These are phyloP conservation scores for Cordyceps fumosorosea DNA, from an alignment of 2,329 filamentous ascomycete species.

Conservation along the genomic window DNA sequence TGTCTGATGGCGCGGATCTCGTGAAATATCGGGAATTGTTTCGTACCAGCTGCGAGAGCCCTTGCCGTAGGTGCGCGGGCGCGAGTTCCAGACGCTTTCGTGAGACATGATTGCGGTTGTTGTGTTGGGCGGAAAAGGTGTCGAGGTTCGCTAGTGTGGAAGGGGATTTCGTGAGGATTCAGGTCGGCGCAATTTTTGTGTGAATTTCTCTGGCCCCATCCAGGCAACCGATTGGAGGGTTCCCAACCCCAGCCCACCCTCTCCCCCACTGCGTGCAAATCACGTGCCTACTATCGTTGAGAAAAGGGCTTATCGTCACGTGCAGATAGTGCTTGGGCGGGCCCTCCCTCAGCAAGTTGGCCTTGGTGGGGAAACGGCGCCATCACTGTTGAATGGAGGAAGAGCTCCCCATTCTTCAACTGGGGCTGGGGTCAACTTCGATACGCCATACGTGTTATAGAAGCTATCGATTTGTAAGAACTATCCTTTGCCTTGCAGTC, in stretches of 20 bases:
- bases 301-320: conserved; percentile 17
- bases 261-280: conserved; percentile 11
- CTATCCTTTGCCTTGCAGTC: neutral
- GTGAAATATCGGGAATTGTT: conserved; percentile 9
- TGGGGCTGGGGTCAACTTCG: conserved; percentile 7
- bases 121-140: conserved; percentile 20
- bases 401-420: neutral
- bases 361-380: neutral
- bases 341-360: neutral
- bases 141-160: conserved; percentile 22
- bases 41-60: conserved; percentile 87
- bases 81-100: conserved; percentile 99
- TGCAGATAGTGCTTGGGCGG: conserved; percentile 8
- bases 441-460: conserved; percentile 10
- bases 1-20: neutral
- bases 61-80: conserved; percentile 96
- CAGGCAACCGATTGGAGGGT: conserved; percentile 30
- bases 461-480: conserved; percentile 9
- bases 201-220: conserved; percentile 26
- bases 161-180: conserved; percentile 28
- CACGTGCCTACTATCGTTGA: conserved; percentile 15
- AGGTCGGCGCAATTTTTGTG: conserved; percentile 34
- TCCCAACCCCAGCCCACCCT: conserved; percentile 29
- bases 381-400: neutral
- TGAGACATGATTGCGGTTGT: conserved; percentile 52